A percentile compares a stretch with the other conserved stretches of the same genome.
These are phyloP conservation scores for Candida berthetii DNA, from an alignment of 805 yeast genomes.

Conservation along the genomic window DNA sequence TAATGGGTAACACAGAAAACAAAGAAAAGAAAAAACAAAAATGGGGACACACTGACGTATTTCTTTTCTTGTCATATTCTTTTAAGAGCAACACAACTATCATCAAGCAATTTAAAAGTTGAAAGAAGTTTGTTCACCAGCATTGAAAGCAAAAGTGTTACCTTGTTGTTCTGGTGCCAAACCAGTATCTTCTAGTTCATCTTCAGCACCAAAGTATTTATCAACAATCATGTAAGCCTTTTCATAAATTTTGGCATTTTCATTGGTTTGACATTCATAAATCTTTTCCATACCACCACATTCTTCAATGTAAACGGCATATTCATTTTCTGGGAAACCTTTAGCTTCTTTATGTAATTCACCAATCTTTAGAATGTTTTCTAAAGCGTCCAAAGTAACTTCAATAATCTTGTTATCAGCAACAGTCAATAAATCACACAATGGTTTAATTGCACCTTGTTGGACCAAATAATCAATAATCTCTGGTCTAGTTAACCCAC, in stretches of 20 bases:
- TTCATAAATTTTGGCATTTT: conserved; percentile 86
- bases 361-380: conserved; percentile 90
- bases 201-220: conserved; percentile 85
- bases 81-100: no score
- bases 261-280: conserved; percentile 85
- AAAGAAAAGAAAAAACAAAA: no score
- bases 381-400: conserved; percentile 92
- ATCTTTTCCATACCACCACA: conserved; percentile 99
- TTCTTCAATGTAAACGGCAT: conserved; percentile 90
- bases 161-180: conserved; percentile 75
- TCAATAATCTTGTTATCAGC: conserved; percentile 91
- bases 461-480: conserved; percentile 87
- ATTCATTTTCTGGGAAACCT: conserved; percentile 67
- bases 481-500: conserved; percentile 87
- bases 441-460: conserved; percentile 96
- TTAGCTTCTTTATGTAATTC: conserved; percentile 82
- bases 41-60: no score
- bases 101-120: no score
- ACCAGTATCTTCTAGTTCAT: conserved; percentile 64
- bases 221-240: conserved; percentile 89
- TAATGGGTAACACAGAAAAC: no score
- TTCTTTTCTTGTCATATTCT: no score
- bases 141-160: conserved; percentile 84
- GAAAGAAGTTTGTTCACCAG: conserved; percentile 40
- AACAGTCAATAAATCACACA: conserved; percentile 84